Conservation (phyloP, 2,329 filamentous ascomycete species). For the Colletotrichum melonis region DNA sequence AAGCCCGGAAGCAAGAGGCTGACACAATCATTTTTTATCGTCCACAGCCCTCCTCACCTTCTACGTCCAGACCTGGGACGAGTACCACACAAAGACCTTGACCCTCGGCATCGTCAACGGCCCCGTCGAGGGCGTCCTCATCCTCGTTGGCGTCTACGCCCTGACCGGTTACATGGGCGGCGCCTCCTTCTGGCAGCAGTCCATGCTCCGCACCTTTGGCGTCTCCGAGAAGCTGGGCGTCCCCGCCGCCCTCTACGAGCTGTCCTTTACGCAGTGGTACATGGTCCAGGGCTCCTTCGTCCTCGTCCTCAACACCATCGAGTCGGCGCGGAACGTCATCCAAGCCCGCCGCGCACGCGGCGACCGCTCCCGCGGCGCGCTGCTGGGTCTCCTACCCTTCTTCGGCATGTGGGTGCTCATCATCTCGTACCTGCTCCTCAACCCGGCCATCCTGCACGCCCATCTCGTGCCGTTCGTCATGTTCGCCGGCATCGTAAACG, state of each 20-base stretch:
- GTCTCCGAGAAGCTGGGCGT: constrained; percentile 73
- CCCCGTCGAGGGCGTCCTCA: constrained; percentile 93
- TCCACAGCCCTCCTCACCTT: constrained; percentile 87
- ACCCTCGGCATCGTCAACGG: constrained; percentile 93
- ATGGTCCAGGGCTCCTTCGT: constrained; percentile 87
- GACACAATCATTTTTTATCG: not conserved
- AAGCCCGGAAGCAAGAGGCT: constrained; percentile 32
- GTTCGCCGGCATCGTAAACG: constrained; percentile 90
- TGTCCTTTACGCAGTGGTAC: constrained; percentile 93
- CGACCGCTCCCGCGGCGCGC: constrained; percentile 77
- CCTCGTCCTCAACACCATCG: constrained; percentile 85
- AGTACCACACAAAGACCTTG: constrained; percentile 97
- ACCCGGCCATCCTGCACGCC: constrained; percentile 83
- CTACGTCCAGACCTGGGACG: constrained; percentile 99
- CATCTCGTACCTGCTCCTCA: constrained; percentile 82
- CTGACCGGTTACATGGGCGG: constrained; percentile 88
- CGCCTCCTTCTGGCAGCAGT: constrained; percentile 91
- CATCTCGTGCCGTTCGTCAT: constrained; percentile 91
- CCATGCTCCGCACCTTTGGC: constrained; percentile 78
- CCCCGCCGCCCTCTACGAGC: constrained; percentile 77
- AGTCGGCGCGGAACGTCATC: constrained; percentile 87
- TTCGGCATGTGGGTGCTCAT: constrained; percentile 82
- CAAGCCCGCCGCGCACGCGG: constrained; percentile 79
- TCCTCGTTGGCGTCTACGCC: constrained; percentile 83
- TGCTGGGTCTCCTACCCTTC: constrained; percentile 87